Evolutionary conservation across 2,329 filamentous ascomycete genomes (phyloP).

Genomic region (Penicillium glabrum): DNA sequence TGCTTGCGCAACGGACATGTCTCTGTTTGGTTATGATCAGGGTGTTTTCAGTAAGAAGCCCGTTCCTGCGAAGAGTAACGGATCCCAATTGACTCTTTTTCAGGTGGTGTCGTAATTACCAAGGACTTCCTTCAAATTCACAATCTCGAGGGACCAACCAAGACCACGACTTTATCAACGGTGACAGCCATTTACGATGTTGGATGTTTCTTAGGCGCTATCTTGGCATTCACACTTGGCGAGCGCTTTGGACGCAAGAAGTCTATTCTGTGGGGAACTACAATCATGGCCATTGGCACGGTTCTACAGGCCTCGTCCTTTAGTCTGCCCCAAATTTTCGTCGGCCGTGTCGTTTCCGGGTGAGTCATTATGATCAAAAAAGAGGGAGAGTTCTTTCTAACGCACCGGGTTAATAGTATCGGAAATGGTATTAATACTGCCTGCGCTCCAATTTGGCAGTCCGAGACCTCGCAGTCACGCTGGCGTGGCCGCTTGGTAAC

Average conservation of each 20-base stretch:
- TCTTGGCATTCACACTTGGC: constrained; percentile 44
- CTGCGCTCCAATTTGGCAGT: constrained; percentile 52
- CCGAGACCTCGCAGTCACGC: constrained; percentile 47
- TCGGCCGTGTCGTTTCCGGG: constrained; percentile 43
- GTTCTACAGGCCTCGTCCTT: constrained; percentile 50
- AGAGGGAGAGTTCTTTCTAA: background rate
- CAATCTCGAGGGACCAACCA: constrained; percentile 41
- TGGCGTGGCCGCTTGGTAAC: constrained; percentile 50
- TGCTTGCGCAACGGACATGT: constrained; percentile 43
- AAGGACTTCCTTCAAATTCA: constrained; percentile 53
- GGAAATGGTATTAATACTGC: constrained; percentile 55
- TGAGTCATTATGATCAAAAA: background rate
- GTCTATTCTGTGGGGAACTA: constrained; percentile 47
- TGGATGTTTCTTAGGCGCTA: constrained; percentile 59
- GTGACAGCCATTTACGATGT: constrained; percentile 61
- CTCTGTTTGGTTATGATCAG: constrained; percentile 48
- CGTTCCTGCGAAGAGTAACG: background rate
- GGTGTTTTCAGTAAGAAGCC: constrained; percentile 48
- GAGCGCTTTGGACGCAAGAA: constrained; percentile 50
- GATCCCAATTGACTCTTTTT: background rate
- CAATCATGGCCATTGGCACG: constrained; percentile 51
- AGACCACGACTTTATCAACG: constrained; percentile 38
- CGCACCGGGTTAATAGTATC: constrained; percentile 22
- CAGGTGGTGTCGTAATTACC: constrained; percentile 56
- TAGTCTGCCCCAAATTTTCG: constrained; percentile 51